phyloP scores from a whole-genome alignment of 1,284 basidiomycete genomes.

The Thecaphora thlaspeos region DNA sequence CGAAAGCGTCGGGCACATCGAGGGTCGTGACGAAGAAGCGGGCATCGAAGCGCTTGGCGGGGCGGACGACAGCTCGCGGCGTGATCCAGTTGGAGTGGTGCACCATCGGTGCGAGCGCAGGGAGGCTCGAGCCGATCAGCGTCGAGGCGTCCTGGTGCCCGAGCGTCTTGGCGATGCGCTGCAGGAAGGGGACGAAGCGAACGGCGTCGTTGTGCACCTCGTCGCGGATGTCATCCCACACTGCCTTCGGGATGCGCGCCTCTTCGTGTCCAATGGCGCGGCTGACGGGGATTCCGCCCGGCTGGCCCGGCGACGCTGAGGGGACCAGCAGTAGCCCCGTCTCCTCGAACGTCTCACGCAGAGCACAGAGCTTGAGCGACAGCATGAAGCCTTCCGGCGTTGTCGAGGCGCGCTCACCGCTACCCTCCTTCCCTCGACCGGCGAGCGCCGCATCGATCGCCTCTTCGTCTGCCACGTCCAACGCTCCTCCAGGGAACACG shows the following conservation, averaged over 20 bases:
- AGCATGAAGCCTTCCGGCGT: constrained; percentile 23
- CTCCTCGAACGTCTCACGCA: constrained; percentile 53
- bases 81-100: constrained; percentile 53
- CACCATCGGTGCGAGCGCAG: constrained; percentile 30
- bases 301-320: constrained; percentile 7
- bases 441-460: constrained; percentile 18
- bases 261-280: constrained; percentile 44
- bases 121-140: constrained; percentile 10
- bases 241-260: constrained; percentile 33
- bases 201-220: constrained; percentile 48
- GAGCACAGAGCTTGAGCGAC: constrained; percentile 41
- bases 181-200: constrained; percentile 40
- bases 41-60: constrained; percentile 50
- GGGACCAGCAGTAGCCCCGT: constrained; percentile 45
- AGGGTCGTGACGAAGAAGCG: constrained; percentile 51
- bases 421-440: background rate
- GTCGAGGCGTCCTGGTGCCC: constrained; percentile 2
- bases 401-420: background rate
- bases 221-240: constrained; percentile 40
- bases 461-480: constrained; percentile 40
- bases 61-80: constrained; percentile 41
- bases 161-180: constrained; percentile 19
- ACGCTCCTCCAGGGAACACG: constrained; percentile 51
- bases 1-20: constrained; percentile 36
- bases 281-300: constrained; percentile 24